These are phyloP conservation scores for Hygrophoropsis aurantiaca DNA, from an alignment of 768 basidiomycete species.

Conservation along the genomic window DNA sequence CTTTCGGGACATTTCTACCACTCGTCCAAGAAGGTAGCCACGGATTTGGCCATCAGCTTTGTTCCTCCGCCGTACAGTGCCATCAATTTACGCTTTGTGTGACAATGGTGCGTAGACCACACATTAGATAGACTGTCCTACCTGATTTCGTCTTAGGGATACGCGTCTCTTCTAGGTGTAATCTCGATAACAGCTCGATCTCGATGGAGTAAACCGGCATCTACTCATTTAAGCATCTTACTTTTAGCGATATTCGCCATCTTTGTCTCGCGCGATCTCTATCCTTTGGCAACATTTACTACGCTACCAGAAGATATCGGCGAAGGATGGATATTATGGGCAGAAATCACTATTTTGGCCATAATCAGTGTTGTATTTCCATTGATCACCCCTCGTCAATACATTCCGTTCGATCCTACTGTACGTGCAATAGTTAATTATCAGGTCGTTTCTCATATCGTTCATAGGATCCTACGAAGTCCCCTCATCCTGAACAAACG, in stretches of 20 bases:
- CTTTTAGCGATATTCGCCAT: slow-evolving; percentile 46
- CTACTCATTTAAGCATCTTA: slow-evolving; percentile 45
- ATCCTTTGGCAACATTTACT: slow-evolving; percentile 56
- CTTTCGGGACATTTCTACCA: slow-evolving; percentile 6
- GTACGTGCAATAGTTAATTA: slow-evolving; percentile 1
- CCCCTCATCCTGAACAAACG: slow-evolving; percentile 40
- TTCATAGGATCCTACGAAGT: slow-evolving; percentile 18
- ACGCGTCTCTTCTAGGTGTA: slow-evolving; percentile 41
- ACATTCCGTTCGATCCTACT: slow-evolving; percentile 53
- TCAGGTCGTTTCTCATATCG: background rate
- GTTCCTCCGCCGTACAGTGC: slow-evolving; percentile 1
- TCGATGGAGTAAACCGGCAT: slow-evolving; percentile 26
- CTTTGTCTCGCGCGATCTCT: slow-evolving; percentile 59
- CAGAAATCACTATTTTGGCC: slow-evolving; percentile 44
- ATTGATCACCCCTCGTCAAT: slow-evolving; percentile 53
- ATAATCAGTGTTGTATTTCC: slow-evolving; percentile 51
- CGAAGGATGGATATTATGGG: slow-evolving; percentile 54
- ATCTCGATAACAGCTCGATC: slow-evolving; percentile 34
- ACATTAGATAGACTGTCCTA: background rate
- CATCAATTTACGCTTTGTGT: slow-evolving; percentile 10
- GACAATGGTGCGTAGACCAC: slow-evolving; percentile 9
- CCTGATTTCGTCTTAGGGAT: slow-evolving; percentile 29
- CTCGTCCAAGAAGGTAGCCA: background rate
- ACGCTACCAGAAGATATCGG: slow-evolving; percentile 44
- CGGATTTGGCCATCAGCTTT: background rate